A percentile compares a stretch with the other conserved stretches of the same genome.
Evolutionary conservation across 2,329 filamentous ascomycete genomes (phyloP).

Genomic region (Nannizzia gypsea): DNA sequence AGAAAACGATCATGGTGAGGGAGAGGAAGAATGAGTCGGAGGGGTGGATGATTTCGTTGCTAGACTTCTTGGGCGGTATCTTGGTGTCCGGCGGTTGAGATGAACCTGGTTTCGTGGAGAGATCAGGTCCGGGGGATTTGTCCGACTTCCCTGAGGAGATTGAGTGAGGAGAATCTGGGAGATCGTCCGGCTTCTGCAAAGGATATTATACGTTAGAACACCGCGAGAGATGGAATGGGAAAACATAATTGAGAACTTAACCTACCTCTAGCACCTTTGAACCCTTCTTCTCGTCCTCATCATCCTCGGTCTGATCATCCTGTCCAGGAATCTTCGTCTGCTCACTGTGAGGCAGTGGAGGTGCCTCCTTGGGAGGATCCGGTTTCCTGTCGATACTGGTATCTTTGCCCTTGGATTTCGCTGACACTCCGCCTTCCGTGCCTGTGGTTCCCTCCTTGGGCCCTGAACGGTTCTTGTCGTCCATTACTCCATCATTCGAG

Average conservation of each 20-base stretch:
- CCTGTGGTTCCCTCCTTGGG: slow-evolving; percentile 80
- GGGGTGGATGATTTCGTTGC: slow-evolving; percentile 52
- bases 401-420: slow-evolving; percentile 68
- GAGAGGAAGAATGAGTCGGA: slow-evolving; percentile 84
- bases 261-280: slow-evolving; percentile 46
- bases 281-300: slow-evolving; percentile 33
- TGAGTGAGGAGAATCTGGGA: slow-evolving; percentile 67
- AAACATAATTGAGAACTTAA: background rate
- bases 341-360: slow-evolving; percentile 69
- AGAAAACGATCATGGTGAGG: slow-evolving; percentile 93
- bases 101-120: slow-evolving; percentile 30
- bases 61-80: slow-evolving; percentile 16
- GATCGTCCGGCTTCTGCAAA: slow-evolving; percentile 62
- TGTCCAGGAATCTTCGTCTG: slow-evolving; percentile 49
- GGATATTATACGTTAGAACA: background rate
- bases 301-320: slow-evolving; percentile 25
- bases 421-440: slow-evolving; percentile 77
- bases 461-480: slow-evolving; percentile 62
- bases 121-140: slow-evolving; percentile 45
- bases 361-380: slow-evolving; percentile 72
- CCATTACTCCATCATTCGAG: slow-evolving; percentile 74
- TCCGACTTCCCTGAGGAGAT: slow-evolving; percentile 53
- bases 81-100: slow-evolving; percentile 10
- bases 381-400: slow-evolving; percentile 64
- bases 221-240: background rate